Base-by-base conservation (phyloP, 2,329 filamentous ascomycete species). In the Bretziella fagacearum region DNA sequence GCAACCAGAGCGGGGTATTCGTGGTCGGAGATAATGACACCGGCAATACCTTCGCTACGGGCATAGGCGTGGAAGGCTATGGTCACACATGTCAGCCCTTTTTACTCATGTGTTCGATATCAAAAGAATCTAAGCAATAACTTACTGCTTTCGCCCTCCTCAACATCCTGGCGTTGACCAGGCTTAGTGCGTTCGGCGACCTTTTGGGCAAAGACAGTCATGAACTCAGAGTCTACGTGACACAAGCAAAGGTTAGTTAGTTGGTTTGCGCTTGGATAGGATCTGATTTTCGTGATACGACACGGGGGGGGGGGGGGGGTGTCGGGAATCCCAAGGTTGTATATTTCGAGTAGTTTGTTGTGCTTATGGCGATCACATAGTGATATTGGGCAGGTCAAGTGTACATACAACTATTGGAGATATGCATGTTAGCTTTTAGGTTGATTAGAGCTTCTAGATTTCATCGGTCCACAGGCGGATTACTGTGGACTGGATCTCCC, bases 161-260 rank as follows among this genome's bases (percentile, higher is more conserved):
- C 81, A 48, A 93, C 79, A 60, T 86, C 84, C 63, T 93, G 83
- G 60, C 84, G 72, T 63, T 86, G 78, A 47, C 82, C 85, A n/a
- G 80, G 74, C 51, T 70, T 70, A 51, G 85, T 94, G 56, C 84
- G 74, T 65, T 93, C 84, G 52, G 89, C 89, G 42, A 95, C 81
- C 15, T 82, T 89, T 64, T 84, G 84, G 62, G 77, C 75, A 67
- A 93, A 89, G 57, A 94, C 69, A 48, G 77, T 81, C 78, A 93
- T 84, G 70, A 93, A 76, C 55, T 73, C 67, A 59, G 65, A 68
- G 68, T 70, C 49, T 51, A 15, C 11, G 27, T 18, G 22, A 15
- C 17, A 40, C n/a, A 11, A 8, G 20, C 10, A 36, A 26, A 22
- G 13, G 30, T 49, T 45, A 49, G 47, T 40, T 11, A 18, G 20